Evolutionary conservation across 805 yeast species (phyloP).

Genomic region (Candida hungchunana): DNA sequence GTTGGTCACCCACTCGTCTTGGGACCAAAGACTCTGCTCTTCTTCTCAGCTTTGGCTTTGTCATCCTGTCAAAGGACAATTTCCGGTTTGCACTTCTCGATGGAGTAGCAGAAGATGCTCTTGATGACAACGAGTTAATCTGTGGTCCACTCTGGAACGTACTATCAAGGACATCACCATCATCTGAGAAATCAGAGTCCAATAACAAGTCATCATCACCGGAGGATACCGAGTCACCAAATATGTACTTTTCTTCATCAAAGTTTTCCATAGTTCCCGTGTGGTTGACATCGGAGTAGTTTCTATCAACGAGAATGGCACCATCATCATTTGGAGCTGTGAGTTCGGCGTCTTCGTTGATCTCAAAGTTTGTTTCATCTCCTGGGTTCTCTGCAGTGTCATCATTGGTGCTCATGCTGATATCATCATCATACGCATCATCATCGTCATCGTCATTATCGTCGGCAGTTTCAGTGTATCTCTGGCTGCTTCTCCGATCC

Average conservation of each 20-base stretch:
- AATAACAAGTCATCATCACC: conserved; percentile 27
- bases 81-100: conserved; percentile 15
- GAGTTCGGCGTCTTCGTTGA: conserved; percentile 9
- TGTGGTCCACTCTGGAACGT: conserved; percentile 32
- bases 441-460: conserved; percentile 10
- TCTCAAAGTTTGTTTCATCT: conserved; percentile 9
- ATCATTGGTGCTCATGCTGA: conserved; percentile 5
- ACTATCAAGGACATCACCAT: conserved; percentile 37
- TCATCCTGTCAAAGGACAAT: conserved; percentile 20
- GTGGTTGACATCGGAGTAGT: conserved; percentile 24
- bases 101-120: conserved; percentile 14
- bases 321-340: conserved; percentile 14
- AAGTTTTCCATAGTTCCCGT: conserved; percentile 13
- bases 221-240: conserved; percentile 25
- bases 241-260: conserved; percentile 16
- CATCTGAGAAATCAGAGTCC: conserved; percentile 34
- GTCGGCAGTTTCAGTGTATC: conserved; percentile 6
- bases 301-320: conserved; percentile 23
- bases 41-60: conserved; percentile 12
- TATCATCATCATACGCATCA: conserved; percentile 9
- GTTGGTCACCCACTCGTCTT: neutral
- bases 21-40: conserved; percentile 17
- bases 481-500: conserved; percentile 10
- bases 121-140: conserved; percentile 16
- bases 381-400: neutral